phyloP scores from a whole-genome alignment of 2,329 filamentous ascomycete genomes.

The Fusarium humuli region DNA sequence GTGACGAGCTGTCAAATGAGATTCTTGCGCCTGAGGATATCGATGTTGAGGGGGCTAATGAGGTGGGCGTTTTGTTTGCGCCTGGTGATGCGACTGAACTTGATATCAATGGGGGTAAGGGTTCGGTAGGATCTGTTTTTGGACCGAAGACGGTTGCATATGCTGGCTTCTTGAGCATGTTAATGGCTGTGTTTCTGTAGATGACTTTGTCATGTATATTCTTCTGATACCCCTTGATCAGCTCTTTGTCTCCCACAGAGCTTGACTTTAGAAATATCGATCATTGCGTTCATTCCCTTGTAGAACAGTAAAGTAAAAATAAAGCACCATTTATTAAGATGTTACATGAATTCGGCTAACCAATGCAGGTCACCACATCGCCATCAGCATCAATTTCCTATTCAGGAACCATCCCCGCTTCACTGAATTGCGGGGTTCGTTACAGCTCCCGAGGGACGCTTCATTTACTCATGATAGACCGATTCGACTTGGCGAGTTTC shows the following conservation, averaged over 20 bases:
- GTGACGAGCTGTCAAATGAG: constrained; percentile 64
- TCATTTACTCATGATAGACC: constrained; percentile 12
- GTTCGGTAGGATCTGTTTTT: constrained; percentile 17
- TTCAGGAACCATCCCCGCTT: constrained; percentile 17
- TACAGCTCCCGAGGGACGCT: constrained; percentile 11
- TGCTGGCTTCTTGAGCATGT: constrained; percentile 10
- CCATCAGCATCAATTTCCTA: constrained; percentile 26
- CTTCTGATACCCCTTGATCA: not conserved
- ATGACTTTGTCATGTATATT: not conserved
- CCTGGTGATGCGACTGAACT: constrained; percentile 62
- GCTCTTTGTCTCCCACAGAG: not conserved
- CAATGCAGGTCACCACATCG: constrained; percentile 45
- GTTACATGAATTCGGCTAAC: constrained; percentile 36
- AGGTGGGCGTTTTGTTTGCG: constrained; percentile 62
- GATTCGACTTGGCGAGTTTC: constrained; percentile 9
- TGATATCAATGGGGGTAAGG: constrained; percentile 40
- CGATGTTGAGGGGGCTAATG: constrained; percentile 56
- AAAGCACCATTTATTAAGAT: not conserved
- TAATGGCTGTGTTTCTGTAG: constrained; percentile 4
- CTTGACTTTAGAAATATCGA: not conserved
- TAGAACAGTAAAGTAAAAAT: not conserved
- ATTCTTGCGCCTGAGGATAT: constrained; percentile 61
- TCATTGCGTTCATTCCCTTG: not conserved
- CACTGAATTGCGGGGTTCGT: constrained; percentile 36
- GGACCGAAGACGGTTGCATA: constrained; percentile 5